Base-by-base conservation (phyloP, 2,329 filamentous ascomycete genomes). In the Phoma sp. region DNA sequence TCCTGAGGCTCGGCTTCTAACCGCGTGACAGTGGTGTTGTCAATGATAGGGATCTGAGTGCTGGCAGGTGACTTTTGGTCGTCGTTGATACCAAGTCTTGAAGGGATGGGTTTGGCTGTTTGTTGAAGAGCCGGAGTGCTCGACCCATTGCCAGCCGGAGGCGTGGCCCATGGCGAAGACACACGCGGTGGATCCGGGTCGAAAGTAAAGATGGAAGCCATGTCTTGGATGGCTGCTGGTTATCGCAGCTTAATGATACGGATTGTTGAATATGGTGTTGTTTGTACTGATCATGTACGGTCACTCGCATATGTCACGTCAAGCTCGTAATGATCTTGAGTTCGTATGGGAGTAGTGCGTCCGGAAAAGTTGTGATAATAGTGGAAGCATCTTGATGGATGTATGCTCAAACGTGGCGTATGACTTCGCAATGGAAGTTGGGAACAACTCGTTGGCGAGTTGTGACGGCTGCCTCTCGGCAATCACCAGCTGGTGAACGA, bases 151-250 rank as follows among this genome's bases (percentile, higher is more conserved):
- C 56, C 68, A 53, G 57, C 53, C 3, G 66, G 77, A 73, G 87
- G 83, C 10, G 81, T 85, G n/a, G 89, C 83, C 95, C 95, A 99
- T 14, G 95, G 95, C 15, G 93, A 98, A 12, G 90, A 89, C 29
- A 98, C 92, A 73, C 91, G 83, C 2, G 91, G 91, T 38, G 92
- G 91, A 61, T 96, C 89, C 2, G 91, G 87, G 58, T 97, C 92
- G 72, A 91, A 99, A 0, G 93, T 97, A 74, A 99, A 99, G 64
- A 99, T 91, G 11, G 93, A 97, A 53, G 95, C 93, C 91, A 95
- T 96, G 10, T 32, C 57, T 42, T 11, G 10, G 21, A n/a, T 39
- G 9, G 21, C 33, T 47, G 15, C n/a, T 30, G 40, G 20, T 14
- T 6, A 25, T 26, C 3, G 42, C 25, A 34, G 37, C 14, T 21